Evolutionary conservation across 257 asterid genomes (phyloP).

Genomic region (Ligustrum vulgare): DNA sequence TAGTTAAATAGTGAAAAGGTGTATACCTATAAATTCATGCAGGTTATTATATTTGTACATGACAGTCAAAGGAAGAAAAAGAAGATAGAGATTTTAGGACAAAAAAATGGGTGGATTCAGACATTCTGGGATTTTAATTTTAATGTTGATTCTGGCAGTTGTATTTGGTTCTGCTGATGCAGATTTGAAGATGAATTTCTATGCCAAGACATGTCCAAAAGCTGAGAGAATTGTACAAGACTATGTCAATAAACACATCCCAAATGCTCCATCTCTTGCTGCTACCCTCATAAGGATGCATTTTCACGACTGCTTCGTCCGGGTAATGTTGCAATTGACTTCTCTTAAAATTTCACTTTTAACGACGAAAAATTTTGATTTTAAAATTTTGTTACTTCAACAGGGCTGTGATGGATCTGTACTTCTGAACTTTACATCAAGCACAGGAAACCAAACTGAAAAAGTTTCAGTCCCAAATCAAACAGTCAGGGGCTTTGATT

Average conservation of each 20-base stretch:
- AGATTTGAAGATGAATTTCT: slow-evolving; percentile 48
- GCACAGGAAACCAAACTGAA: slow-evolving; percentile 47
- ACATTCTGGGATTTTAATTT: slow-evolving; percentile 7
- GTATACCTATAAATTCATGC: not conserved
- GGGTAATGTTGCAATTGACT: slow-evolving; percentile 36
- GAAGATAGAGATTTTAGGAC: not conserved
- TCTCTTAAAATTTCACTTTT: not conserved
- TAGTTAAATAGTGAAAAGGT: too few relatives aligned
- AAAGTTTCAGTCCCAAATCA: slow-evolving; percentile 37
- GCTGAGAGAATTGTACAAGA: slow-evolving; percentile 61
- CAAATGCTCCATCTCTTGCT: slow-evolving; percentile 61
- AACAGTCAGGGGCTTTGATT: slow-evolving; percentile 47
- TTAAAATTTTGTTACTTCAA: not conserved
- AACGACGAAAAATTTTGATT: not conserved
- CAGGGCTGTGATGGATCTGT: slow-evolving; percentile 55
- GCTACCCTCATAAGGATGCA: slow-evolving; percentile 57
- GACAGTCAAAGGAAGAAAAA: not conserved
- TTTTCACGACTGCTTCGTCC: slow-evolving; percentile 55
- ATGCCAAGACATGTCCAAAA: slow-evolving; percentile 53
- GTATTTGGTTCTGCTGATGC: slow-evolving; percentile 30
- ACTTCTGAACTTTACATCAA: slow-evolving; percentile 41
- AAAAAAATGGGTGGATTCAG: slow-evolving; percentile 31
- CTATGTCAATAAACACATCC: slow-evolving; percentile 48
- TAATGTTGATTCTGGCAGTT: slow-evolving; percentile 24
- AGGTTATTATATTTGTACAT: not conserved